Evolutionary conservation across 169 alveolate species (phyloP), one percentile per base, ranked within the genome.

Genomic region (Eimeria acervulina): DNA sequence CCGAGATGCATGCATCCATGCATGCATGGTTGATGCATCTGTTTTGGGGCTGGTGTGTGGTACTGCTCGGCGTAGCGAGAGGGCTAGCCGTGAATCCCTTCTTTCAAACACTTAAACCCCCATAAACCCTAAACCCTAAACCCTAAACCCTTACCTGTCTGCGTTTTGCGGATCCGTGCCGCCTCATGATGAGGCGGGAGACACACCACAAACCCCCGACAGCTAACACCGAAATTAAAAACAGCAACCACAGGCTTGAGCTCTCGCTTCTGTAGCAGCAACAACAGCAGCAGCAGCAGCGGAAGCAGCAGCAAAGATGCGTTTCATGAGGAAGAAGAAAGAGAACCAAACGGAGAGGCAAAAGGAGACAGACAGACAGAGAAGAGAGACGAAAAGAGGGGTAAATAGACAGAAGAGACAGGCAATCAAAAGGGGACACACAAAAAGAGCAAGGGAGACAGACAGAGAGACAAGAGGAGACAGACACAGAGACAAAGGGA

Each of bases 241-340:
- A 44, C 26, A 80, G 17, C 89, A 36, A 31, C 89, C 89, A 80
- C 15, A 80, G 44, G 26, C 66, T 33, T 26, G 89, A 15, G 23
- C n/a, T 8, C 33, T 80, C 89, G 89, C 36, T 40, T 31, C 89
- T 80, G 89, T 66, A 80, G 59, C 38, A 17, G 40, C 61, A 80
- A n/a, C 44, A 80, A 33, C 66, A 40, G 55, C 61, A 44, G 59
- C 68, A 38, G 38, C 89, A 42, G 59, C 89, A 78, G 89, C 66
- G 36, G 36, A 7, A 61, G n/a, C 31, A 61, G 74, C 74, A 61
- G 74, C 74, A 61, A n/a, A 61, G 5, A 5, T 17, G 36, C 15
- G 74, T n/a, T n/a, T n/a, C n/a, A 47, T n/a, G 15, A n/a, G 5
- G n/a, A 17, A 61, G 31, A n/a, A 6, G n/a, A 8, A 61, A 61